These are phyloP conservation scores for Mortierella sp. DNA, from an alignment of 371 early-diverging fungal genomes.

Conservation along the genomic window DNA sequence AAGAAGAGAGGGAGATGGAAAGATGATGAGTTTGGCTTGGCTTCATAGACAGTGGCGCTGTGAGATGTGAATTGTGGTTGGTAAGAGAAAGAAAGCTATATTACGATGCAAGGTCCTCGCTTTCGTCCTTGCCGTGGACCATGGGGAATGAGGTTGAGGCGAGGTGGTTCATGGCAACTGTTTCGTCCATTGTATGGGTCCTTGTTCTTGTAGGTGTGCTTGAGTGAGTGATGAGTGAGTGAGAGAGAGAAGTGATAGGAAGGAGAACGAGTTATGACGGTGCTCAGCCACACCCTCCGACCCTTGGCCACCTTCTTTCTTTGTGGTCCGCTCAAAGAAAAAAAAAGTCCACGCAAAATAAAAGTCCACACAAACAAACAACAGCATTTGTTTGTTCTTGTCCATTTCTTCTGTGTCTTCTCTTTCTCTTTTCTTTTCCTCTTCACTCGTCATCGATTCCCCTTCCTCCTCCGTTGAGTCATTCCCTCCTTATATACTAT, in stretches of 20 bases:
- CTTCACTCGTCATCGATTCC: background rate
- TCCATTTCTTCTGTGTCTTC: background rate
- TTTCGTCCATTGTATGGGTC: conserved; percentile 31
- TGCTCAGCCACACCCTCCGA: conserved; percentile 7
- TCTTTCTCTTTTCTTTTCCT: background rate
- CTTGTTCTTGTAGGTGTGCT: background rate
- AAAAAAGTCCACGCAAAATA: background rate
- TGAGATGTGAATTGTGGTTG: background rate
- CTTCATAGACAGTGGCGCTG: background rate
- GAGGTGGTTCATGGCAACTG: conserved; percentile 34
- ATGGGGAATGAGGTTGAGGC: conserved; percentile 45
- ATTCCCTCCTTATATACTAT: background rate
- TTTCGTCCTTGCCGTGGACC: conserved; percentile 53
- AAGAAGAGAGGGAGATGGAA: background rate
- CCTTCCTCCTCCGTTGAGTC: background rate
- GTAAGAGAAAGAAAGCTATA: background rate
- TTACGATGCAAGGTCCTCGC: conserved; percentile 48
- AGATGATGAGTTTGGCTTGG: conserved; percentile 9
- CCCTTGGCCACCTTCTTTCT: background rate
- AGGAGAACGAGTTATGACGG: background rate
- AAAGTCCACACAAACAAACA: conserved; percentile 12
- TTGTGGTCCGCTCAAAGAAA: background rate
- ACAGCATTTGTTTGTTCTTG: conserved; percentile 4
- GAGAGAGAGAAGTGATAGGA: background rate
- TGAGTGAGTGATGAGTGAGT: background rate